A percentile compares a stretch with the other conserved stretches of the same genome.
Evolutionary conservation across 257 asterid genomes (phyloP).

Genomic region (Nicotiana benthamiana): DNA sequence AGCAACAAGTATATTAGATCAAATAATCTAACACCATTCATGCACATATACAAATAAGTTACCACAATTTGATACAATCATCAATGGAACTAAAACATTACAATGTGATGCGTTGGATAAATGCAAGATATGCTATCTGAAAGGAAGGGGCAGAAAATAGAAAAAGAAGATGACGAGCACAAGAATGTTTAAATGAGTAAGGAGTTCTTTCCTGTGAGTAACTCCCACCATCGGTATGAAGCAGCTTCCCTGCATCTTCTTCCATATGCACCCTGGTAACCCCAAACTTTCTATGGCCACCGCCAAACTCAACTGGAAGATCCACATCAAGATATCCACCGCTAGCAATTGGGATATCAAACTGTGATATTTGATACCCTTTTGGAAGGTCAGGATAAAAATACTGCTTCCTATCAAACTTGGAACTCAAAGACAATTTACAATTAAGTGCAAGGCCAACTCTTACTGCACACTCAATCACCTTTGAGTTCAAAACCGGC

Average conservation of each 20-base stretch:
- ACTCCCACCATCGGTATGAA: slow-evolving; percentile 66
- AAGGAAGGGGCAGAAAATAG: background rate
- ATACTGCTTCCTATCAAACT: slow-evolving; percentile 92
- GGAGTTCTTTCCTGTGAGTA: slow-evolving; percentile 60
- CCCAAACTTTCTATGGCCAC: slow-evolving; percentile 90
- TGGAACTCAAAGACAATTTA: slow-evolving; percentile 58
- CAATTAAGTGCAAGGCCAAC: slow-evolving; percentile 87
- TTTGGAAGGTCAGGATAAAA: slow-evolving; percentile 96
- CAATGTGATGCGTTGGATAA: background rate
- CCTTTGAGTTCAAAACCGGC: slow-evolving; percentile 89
- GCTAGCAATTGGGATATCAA: slow-evolving; percentile 77
- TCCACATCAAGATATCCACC: slow-evolving; percentile 83
- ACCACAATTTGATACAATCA: background rate
- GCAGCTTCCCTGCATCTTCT: slow-evolving; percentile 97
- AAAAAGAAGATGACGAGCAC: background rate
- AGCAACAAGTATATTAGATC: background rate
- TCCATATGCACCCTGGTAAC: slow-evolving; percentile 97
- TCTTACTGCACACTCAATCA: slow-evolving; percentile 69
- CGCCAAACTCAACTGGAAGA: slow-evolving; percentile 90
- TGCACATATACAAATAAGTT: background rate
- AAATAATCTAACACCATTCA: background rate
- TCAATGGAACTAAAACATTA: background rate
- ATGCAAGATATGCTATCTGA: background rate
- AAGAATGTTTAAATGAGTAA: background rate
- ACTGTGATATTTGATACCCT: slow-evolving; percentile 97